These are phyloP conservation scores for Argentina anserina DNA, from an alignment of 306 rosid genomes.

Conservation along the genomic window DNA sequence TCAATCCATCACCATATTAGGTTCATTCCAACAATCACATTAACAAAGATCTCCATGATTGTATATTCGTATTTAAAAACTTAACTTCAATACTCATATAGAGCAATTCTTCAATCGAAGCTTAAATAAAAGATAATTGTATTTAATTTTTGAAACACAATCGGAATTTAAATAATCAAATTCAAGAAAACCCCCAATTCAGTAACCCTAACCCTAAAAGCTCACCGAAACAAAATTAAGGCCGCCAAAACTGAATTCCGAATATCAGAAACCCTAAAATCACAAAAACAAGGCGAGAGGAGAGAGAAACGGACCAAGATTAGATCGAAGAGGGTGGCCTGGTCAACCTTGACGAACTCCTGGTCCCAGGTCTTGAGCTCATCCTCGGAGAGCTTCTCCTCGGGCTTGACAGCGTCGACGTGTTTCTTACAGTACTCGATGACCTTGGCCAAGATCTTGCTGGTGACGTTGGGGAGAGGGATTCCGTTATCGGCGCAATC, in stretches of 20 bases:
- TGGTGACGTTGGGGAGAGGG: constrained; percentile 73
- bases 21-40: too few relatives aligned
- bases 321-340: constrained; percentile 74
- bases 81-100: too few relatives aligned
- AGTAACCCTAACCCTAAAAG: background rate
- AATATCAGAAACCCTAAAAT: background rate
- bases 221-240: background rate
- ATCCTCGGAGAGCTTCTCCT: constrained; percentile 45
- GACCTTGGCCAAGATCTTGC: constrained; percentile 75
- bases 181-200: background rate
- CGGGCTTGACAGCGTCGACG: constrained; percentile 40
- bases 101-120: too few relatives aligned
- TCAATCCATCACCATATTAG: too few relatives aligned
- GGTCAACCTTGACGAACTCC: constrained; percentile 75
- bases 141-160: background rate
- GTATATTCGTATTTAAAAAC: too few relatives aligned
- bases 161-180: background rate
- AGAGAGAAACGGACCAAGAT: constrained; percentile 39
- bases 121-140: too few relatives aligned
- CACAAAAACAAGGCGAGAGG: too few relatives aligned
- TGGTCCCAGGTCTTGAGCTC: constrained; percentile 63
- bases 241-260: background rate
- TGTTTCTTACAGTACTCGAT: constrained; percentile 79
- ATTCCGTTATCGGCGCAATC: constrained; percentile 60
- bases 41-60: too few relatives aligned